These are phyloP conservation scores for Penicillium sp. DNA, from an alignment of 2,329 filamentous ascomycete species.

Conservation along the genomic window DNA sequence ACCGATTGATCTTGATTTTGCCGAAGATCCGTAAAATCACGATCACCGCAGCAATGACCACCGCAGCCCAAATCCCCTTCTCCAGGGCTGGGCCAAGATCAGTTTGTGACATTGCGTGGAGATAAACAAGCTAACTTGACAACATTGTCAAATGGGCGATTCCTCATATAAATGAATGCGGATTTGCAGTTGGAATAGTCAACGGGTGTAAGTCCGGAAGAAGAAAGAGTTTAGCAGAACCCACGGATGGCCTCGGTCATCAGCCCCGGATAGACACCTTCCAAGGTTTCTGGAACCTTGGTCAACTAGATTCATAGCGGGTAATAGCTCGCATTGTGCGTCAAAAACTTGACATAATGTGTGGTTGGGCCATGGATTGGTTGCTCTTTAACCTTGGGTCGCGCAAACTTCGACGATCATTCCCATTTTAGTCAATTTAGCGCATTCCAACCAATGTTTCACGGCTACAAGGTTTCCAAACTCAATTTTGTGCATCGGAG, in stretches of 20 bases:
- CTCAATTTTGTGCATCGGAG: background rate
- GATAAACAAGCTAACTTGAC: background rate
- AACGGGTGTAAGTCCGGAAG: background rate
- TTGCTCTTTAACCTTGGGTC: background rate
- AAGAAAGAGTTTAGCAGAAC: background rate
- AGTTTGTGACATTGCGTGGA: constrained; percentile 3
- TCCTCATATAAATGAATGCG: background rate
- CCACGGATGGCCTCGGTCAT: background rate
- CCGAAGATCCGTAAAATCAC: constrained; percentile 29
- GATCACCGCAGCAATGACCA: constrained; percentile 28
- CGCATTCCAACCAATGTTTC: background rate
- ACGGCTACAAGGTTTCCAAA: too few species aligned
- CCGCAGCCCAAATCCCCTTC: constrained; percentile 31
- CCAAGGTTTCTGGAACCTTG: background rate
- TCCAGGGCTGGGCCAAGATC: constrained; percentile 24
- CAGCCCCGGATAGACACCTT: too few species aligned
- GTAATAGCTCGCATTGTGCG: too few species aligned
- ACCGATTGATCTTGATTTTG: constrained; percentile 33
- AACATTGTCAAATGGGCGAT: background rate
- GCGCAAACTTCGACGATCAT: background rate
- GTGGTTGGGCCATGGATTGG: background rate
- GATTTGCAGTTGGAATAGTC: background rate
- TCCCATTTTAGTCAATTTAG: background rate
- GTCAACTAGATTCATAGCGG: background rate
- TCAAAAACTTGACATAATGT: background rate